Conservation (phyloP, 2,329 filamentous ascomycete genomes). For the Xylariaceae sp. region DNA sequence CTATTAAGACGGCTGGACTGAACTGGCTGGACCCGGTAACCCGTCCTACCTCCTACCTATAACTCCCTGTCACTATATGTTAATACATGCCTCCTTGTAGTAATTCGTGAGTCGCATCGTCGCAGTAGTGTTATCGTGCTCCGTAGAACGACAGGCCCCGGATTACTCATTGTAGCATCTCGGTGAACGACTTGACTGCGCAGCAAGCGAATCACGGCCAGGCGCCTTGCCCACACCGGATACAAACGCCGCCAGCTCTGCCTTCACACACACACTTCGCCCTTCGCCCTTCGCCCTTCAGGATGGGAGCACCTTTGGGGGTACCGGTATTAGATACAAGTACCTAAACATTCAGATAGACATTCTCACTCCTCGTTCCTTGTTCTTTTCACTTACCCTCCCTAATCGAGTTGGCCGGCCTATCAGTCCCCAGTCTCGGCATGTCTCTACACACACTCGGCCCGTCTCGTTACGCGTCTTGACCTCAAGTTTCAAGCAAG, state of each 20-base stretch:
- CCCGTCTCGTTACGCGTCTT: slow-evolving; percentile 21
- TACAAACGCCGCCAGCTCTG: background rate
- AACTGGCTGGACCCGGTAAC: too few relatives aligned
- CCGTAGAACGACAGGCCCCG: slow-evolving; percentile 4
- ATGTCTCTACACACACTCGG: slow-evolving; percentile 16
- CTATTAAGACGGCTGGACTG: background rate
- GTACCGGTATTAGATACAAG: background rate
- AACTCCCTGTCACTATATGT: too few relatives aligned
- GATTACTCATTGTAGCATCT: slow-evolving; percentile 20
- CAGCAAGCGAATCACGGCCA: slow-evolving; percentile 8
- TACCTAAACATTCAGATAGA: slow-evolving; percentile 1
- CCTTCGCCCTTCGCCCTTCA: slow-evolving; percentile 2
- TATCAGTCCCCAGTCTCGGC: slow-evolving; percentile 19
- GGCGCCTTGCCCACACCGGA: slow-evolving; percentile 6
- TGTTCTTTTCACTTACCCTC: slow-evolving; percentile 8
- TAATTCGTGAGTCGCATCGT: too few relatives aligned
- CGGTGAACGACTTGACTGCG: slow-evolving; percentile 13
- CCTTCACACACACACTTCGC: background rate
- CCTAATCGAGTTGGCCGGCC: slow-evolving; percentile 10
- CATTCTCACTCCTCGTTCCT: slow-evolving; percentile 2
- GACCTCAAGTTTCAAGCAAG: slow-evolving; percentile 11
- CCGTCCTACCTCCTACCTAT: too few relatives aligned
- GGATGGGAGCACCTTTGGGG: background rate
- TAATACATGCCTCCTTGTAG: too few relatives aligned
- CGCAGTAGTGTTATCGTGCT: background rate